These are phyloP conservation scores for Phlegmacium glaucopus DNA, from an alignment of 768 basidiomycete species.

Conservation along the genomic window DNA sequence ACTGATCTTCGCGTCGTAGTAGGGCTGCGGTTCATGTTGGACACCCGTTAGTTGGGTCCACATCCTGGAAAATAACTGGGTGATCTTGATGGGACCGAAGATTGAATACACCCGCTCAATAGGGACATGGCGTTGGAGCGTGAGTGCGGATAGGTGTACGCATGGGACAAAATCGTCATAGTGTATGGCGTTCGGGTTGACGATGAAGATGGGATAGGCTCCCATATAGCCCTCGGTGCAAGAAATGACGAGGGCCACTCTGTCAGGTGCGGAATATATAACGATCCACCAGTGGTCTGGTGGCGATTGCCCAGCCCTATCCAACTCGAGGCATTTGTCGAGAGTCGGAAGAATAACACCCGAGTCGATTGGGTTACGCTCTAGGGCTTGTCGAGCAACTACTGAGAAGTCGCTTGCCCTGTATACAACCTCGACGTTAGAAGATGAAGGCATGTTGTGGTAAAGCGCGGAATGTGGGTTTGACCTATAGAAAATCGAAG, in stretches of 20 bases:
- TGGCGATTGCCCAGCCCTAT: conserved; percentile 9
- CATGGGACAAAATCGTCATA: conserved; percentile 34
- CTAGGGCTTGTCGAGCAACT: conserved; percentile 34
- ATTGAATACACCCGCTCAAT: conserved; percentile 57
- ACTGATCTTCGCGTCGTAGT: conserved; percentile 60
- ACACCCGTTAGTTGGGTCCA: conserved; percentile 51
- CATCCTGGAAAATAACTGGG: conserved; percentile 39
- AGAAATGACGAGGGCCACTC: conserved; percentile 55
- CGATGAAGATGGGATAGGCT: conserved; percentile 66
- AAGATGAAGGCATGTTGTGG: too few relatives aligned
- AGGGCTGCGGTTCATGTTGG: conserved; percentile 32
- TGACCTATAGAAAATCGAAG: too few relatives aligned
- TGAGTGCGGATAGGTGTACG: conserved; percentile 38
- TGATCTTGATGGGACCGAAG: conserved; percentile 51
- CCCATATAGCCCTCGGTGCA: conserved; percentile 55
- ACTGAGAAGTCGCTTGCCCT: conserved; percentile 29
- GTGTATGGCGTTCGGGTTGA: conserved; percentile 32
- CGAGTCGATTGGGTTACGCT: conserved; percentile 33
- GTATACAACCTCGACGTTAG: neutral
- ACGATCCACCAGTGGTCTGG: conserved; percentile 34
- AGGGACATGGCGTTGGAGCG: conserved; percentile 33
- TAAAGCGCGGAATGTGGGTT: neutral
- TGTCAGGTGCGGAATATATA: conserved; percentile 7
- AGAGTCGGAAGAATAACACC: conserved; percentile 40
- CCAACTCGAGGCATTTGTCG: conserved; percentile 20